Evolutionary conservation across 225 moss, liverwort and hornwort genomes (phyloP).

Genomic region (Pleurozium schreberi): DNA sequence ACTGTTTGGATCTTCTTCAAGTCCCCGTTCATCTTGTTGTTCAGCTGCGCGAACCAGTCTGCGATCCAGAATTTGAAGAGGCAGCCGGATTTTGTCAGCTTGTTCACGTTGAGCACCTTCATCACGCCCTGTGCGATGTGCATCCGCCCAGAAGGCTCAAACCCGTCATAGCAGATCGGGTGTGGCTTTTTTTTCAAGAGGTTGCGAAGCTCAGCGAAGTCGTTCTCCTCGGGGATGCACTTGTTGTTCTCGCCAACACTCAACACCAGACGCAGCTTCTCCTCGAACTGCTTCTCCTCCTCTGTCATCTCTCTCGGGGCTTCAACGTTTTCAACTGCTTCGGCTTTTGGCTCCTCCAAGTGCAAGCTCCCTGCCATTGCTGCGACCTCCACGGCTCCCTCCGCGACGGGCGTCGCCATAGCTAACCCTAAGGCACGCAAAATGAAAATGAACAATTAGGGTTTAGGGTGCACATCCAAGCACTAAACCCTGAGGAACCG

Average conservation of each 20-base stretch:
- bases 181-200: constrained; percentile 58
- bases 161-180: constrained; percentile 82
- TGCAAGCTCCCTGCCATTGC: not conserved
- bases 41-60: constrained; percentile 87
- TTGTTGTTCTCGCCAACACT: constrained; percentile 76
- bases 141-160: constrained; percentile 94
- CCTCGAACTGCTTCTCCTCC: constrained; percentile 36
- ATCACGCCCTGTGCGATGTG: constrained; percentile 96
- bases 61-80: constrained; percentile 94
- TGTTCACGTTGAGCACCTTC: constrained; percentile 92
- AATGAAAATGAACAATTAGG: not conserved
- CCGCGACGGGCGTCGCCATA: not conserved
- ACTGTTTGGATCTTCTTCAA: constrained; percentile 80
- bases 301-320: not conserved
- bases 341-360: not conserved
- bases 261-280: constrained; percentile 50
- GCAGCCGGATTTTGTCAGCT: constrained; percentile 69
- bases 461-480: not conserved
- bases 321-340: not conserved
- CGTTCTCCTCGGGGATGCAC: constrained; percentile 72
- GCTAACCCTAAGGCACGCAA: not conserved
- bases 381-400: not conserved
- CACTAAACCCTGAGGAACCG: not conserved
- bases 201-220: constrained; percentile 69
- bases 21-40: constrained; percentile 87